phyloP scores from a whole-genome alignment of 352 stramenopile species.

The Pythium utonaiense region DNA sequence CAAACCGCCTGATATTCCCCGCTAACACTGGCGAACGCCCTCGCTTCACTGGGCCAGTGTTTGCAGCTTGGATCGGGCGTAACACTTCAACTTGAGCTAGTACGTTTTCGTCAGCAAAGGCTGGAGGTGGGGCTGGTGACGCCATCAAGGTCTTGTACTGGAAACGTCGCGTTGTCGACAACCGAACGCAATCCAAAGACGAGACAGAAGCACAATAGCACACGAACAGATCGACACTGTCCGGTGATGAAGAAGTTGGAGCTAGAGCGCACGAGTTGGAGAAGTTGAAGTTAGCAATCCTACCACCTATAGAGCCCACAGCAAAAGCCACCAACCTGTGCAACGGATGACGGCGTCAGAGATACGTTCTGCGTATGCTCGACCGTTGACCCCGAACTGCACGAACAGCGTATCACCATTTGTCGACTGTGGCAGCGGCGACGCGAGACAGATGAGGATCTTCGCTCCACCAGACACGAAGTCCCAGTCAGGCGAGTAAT shows the following conservation, averaged over 20 bases:
- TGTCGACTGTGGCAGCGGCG: conserved; percentile 28
- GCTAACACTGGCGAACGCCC: conserved; percentile 35
- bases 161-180: conserved; percentile 50
- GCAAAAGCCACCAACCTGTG: conserved; percentile 42
- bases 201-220: conserved; percentile 28
- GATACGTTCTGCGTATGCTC: conserved; percentile 52
- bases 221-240: conserved; percentile 58
- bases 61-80: neutral
- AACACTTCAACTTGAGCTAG: conserved; percentile 7
- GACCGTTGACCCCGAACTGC: conserved; percentile 52
- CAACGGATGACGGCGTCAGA: conserved; percentile 74
- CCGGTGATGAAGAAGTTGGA: conserved; percentile 33
- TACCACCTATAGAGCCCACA: neutral
- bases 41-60: conserved; percentile 36
- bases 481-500: conserved; percentile 86
- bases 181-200: conserved; percentile 27
- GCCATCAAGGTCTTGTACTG: conserved; percentile 53
- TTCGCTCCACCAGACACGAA: conserved; percentile 73
- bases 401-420: conserved; percentile 45
- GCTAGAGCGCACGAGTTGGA: too few species aligned
- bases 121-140: conserved; percentile 22
- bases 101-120: neutral
- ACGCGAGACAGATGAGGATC: conserved; percentile 72
- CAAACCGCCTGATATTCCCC: conserved; percentile 1
- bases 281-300: too few species aligned